Conservation (phyloP, 768 basidiomycete species). For the Tricholoma furcatifolium region DNA sequence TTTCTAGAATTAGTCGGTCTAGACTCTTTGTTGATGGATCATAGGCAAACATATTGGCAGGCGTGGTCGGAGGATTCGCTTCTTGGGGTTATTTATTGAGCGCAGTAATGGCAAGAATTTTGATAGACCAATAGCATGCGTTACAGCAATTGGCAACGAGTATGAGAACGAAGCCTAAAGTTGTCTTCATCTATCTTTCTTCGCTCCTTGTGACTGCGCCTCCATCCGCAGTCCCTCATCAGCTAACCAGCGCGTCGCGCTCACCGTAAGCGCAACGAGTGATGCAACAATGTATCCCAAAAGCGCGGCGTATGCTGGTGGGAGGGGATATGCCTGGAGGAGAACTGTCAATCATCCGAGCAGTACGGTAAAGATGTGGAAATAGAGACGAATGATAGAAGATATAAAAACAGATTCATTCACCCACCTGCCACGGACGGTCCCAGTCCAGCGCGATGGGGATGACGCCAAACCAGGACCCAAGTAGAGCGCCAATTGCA, state of each 20-base stretch:
- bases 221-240: slow-evolving; percentile 33
- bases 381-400: background rate
- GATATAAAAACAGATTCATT: background rate
- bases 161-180: background rate
- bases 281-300: slow-evolving; percentile 66
- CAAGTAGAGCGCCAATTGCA: slow-evolving; percentile 64
- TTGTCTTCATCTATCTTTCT: slow-evolving; percentile 14
- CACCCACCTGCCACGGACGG: slow-evolving; percentile 89
- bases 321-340: slow-evolving; percentile 77
- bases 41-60: too few relatives aligned
- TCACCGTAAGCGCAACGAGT: slow-evolving; percentile 50
- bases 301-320: slow-evolving; percentile 71
- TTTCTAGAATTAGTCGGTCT: background rate
- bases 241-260: slow-evolving; percentile 34
- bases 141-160: too few relatives aligned
- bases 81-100: too few relatives aligned
- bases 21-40: too few relatives aligned
- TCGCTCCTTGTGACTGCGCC: slow-evolving; percentile 7
- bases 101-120: too few relatives aligned
- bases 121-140: too few relatives aligned
- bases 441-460: slow-evolving; percentile 97
- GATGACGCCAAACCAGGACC: slow-evolving; percentile 79
- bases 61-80: too few relatives aligned
- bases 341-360: slow-evolving; percentile 1
- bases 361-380: background rate